Evolutionary conservation across 768 basidiomycete species (phyloP).

Genomic region (Royoungia palumana): DNA sequence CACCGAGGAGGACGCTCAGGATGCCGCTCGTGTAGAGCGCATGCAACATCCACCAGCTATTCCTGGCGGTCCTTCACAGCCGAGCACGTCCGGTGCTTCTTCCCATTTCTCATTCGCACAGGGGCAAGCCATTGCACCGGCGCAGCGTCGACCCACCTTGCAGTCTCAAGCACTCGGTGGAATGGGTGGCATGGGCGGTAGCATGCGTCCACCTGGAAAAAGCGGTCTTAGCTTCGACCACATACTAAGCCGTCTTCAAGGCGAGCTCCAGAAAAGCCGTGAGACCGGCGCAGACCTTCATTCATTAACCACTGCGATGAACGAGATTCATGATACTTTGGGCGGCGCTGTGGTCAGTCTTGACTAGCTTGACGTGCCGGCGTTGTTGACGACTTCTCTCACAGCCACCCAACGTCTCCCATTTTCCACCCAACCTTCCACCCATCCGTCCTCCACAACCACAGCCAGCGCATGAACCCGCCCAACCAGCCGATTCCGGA

Average conservation of each 20-base stretch:
- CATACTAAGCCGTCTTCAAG: constrained; percentile 82
- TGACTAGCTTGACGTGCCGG: background rate
- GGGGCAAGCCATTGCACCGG: constrained; percentile 33
- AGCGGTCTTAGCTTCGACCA: constrained; percentile 91
- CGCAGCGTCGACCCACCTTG: constrained; percentile 54
- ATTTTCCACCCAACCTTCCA: constrained; percentile 64
- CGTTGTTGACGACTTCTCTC: constrained; percentile 7
- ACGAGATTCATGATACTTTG: constrained; percentile 88
- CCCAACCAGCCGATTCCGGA: constrained; percentile 27
- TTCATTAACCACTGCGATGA: constrained; percentile 72
- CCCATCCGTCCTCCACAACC: constrained; percentile 50
- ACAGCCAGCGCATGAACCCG: constrained; percentile 22
- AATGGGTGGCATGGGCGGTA: constrained; percentile 76
- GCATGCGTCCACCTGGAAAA: constrained; percentile 71
- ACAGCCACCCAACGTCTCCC: constrained; percentile 59
- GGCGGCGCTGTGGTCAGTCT: constrained; percentile 72
- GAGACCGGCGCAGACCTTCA: constrained; percentile 89
- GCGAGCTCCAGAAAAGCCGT: constrained; percentile 92
- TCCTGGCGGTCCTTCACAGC: constrained; percentile 35
- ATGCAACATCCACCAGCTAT: constrained; percentile 43
- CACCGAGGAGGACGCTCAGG: constrained; percentile 77
- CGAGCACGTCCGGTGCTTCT: constrained; percentile 23
- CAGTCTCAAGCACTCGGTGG: constrained; percentile 60
- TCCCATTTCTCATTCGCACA: constrained; percentile 43
- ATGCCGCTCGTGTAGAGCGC: constrained; percentile 68